Evolutionary conservation across 768 basidiomycete genomes (phyloP), one percentile per base, ranked within the genome.

Genomic region (Leccinum truebloodii): DNA sequence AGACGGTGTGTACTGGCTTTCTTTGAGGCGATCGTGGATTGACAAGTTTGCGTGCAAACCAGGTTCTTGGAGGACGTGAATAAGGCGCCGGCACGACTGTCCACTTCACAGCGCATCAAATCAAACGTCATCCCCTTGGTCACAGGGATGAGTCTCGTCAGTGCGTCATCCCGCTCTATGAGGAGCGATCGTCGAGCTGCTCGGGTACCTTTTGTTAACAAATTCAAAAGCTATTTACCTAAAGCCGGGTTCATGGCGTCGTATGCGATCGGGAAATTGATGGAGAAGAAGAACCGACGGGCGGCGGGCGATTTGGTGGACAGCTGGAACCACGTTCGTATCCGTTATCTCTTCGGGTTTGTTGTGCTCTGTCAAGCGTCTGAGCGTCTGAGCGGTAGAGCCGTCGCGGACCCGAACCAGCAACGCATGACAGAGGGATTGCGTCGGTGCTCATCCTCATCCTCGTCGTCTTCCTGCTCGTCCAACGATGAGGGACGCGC

Each of bases 311-410:
- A 81, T 20, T 55, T 80, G 1, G 67, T 85, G 14, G 79, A 80
- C 52, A 70, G 71, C 56, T 85, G 83, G 83, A 85, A 85, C 60
- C 75, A 80, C 49, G 83, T 83, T 20, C 6, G 70, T 69, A 12
- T 10, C 10, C 10, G 10, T 32, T 0, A 32, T 30, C 49, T n/a
- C 4, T 10, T 1, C 41, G 1, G n/a, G 41, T 41, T 16, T 39
- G n/a, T 9, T 41, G 4, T 41, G n/a, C 9, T 83, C 0, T 67
- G 72, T 24, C 72, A 75, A 55, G 72, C 55, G 2, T 58, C 68
- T 4, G 67, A 73, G 54, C 64, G 73, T 16, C 37, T 75, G 61
- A 73, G 73, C 2, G 73, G 72, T 0, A 57, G 55, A 12, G 0
- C 71, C 6, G 26, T 62, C 1, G 59, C 54, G 1, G 67, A 72